Percentiles rank a stretch among this genome's conserved stretches.
phyloP scores from a whole-genome alignment of 306 rosid genomes.

The Dryas alaskensis region DNA sequence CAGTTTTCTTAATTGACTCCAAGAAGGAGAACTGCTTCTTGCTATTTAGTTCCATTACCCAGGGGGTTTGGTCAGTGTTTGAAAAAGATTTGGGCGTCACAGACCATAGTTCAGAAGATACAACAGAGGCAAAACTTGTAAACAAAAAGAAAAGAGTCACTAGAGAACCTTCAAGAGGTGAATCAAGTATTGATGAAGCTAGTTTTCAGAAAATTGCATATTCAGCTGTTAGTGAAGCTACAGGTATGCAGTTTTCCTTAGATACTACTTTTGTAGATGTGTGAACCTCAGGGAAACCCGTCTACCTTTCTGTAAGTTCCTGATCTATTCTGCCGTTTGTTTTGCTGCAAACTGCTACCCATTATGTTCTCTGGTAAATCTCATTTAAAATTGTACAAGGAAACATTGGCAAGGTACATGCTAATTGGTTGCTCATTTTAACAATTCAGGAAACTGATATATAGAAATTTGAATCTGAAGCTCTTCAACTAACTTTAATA shows the following conservation, averaged over 20 bases:
- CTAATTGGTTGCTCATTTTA: too few relatives aligned
- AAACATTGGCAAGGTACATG: too few relatives aligned
- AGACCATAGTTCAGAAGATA: slow-evolving; percentile 37
- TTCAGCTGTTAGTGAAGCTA: slow-evolving; percentile 65
- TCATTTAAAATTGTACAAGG: too few relatives aligned
- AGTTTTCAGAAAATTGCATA: slow-evolving; percentile 55
- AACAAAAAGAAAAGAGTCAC: slow-evolving; percentile 46
- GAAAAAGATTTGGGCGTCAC: slow-evolving; percentile 49
- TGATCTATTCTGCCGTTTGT: too few relatives aligned
- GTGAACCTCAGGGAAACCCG: background rate
- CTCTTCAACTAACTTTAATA: too few relatives aligned
- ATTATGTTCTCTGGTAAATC: too few relatives aligned
- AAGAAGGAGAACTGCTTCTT: slow-evolving; percentile 64
- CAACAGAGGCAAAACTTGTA: slow-evolving; percentile 22
- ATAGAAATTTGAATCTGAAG: too few relatives aligned
- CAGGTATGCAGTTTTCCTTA: slow-evolving; percentile 46
- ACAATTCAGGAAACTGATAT: too few relatives aligned
- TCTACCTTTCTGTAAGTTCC: background rate
- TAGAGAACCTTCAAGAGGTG: slow-evolving; percentile 46
- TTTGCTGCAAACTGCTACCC: too few relatives aligned
- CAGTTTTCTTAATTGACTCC: slow-evolving; percentile 62
- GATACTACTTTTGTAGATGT: background rate
- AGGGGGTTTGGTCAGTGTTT: slow-evolving; percentile 72
- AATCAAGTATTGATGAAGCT: slow-evolving; percentile 37
- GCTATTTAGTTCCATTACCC: slow-evolving; percentile 46